Percentiles rank a stretch among this genome's conserved stretches.
phyloP scores from a whole-genome alignment of 169 alveolate species.

The Neospora caninum region DNA sequence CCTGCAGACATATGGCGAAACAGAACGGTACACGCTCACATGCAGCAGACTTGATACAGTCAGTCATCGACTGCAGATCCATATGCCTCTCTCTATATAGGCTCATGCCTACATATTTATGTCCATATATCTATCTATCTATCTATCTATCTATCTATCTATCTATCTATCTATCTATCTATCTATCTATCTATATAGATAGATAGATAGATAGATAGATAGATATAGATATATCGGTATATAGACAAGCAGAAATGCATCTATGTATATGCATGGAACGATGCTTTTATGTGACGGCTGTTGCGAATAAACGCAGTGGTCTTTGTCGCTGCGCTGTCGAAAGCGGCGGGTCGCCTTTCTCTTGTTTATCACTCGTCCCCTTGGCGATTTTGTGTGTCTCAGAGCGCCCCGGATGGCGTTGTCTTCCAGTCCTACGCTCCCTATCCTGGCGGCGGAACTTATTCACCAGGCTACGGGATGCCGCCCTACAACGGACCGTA shows the following conservation, averaged over 20 bases:
- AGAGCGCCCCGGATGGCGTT: neutral
- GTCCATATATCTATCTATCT: no score
- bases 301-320: neutral
- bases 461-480: neutral
- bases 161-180: neutral
- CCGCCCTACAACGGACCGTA: neutral
- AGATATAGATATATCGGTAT: no score
- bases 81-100: neutral
- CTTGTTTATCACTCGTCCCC: no score
- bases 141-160: no score
- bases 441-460: neutral
- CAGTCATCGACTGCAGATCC: no score
- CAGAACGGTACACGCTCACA: no score
- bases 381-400: neutral
- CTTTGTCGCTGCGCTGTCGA: neutral
- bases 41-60: no score
- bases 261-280: neutral
- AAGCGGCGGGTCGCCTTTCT: no score
- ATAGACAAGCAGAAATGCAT: no score
- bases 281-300: neutral
- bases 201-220: no score
- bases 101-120: neutral
- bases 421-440: neutral
- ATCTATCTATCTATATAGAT: neutral
- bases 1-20: no score